Percentiles rank a stretch among this genome's conserved stretches.
Conservation (phyloP, 2,329 filamentous ascomycete genomes). For the Nemania bipapillata region DNA sequence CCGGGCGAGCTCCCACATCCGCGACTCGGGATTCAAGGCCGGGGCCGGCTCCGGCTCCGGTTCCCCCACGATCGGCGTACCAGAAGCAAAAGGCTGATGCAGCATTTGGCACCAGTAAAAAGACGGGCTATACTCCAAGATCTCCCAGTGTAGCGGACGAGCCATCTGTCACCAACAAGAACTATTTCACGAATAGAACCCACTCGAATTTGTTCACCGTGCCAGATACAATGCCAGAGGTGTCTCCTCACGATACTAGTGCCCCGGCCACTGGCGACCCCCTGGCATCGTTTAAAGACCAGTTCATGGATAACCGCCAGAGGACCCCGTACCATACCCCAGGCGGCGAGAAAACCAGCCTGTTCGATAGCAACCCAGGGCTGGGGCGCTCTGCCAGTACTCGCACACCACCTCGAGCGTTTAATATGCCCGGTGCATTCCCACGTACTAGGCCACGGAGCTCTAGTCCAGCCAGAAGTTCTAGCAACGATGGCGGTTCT, state of each 20-base stretch:
- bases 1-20: slow-evolving; percentile 46
- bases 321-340: slow-evolving; percentile 67
- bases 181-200: slow-evolving; percentile 59
- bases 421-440: slow-evolving; percentile 45
- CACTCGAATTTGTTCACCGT: slow-evolving; percentile 50
- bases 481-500: slow-evolving; percentile 47
- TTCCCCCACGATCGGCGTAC: slow-evolving; percentile 62
- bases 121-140: slow-evolving; percentile 61
- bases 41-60: slow-evolving; percentile 47
- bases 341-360: slow-evolving; percentile 68
- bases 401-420: slow-evolving; percentile 52
- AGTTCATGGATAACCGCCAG: slow-evolving; percentile 61
- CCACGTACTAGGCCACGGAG: slow-evolving; percentile 45
- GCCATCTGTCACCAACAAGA: slow-evolving; percentile 61
- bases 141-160: slow-evolving; percentile 64
- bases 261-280: slow-evolving; percentile 57
- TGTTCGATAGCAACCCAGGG: slow-evolving; percentile 61
- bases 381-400: slow-evolving; percentile 61
- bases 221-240: slow-evolving; percentile 38
- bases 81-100: slow-evolving; percentile 66
- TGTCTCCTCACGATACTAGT: slow-evolving; percentile 28
- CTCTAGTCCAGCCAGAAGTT: slow-evolving; percentile 46
- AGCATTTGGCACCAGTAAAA: slow-evolving; percentile 62
- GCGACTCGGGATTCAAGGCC: slow-evolving; percentile 44
- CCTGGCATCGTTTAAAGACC: slow-evolving; percentile 60